Evolutionary conservation across 2,329 filamentous ascomycete species (phyloP), one percentile per base, ranked within the genome.

Genomic region (Dothistroma pini): DNA sequence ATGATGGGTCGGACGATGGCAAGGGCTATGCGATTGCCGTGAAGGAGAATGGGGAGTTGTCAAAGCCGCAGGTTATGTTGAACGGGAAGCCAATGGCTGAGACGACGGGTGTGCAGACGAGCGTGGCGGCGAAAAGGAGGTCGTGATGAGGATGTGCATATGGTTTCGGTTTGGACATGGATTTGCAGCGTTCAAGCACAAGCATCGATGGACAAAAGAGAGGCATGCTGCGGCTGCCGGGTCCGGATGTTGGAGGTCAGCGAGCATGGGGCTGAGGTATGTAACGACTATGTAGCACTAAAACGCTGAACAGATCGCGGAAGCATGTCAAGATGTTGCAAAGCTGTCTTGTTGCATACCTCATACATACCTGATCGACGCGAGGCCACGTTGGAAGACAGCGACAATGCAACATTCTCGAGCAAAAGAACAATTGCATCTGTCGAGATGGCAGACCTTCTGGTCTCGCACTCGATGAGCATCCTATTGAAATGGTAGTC

Each of bases 1-100:
- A 59, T 19, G 49, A 58, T 44, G 72, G 76, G 54, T 74, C 67
- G 69, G 70, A 62, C 14, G 29, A 53, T 16, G 51, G 31, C 7
- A 53, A 53, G 51, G 35, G 51, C 51, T 53, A 53, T 21, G 72
- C 59, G 53, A 22, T 56, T 10, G 48, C 21, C 2, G 38, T 38
- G n/a, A 53, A 57, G 38, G 54, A 44, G 34, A 57, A 57, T 49
- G 58, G 58, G 29, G n/a, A 56, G 19, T 19, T 44, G 1, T 21
- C 41, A 44, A 57, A 49, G 41, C 59, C 54, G 12, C n/a, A 48
- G 49, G 49, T 61, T 19, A 60, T 56, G 53, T 34, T 60, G 11
- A 60, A 60, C 32, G 58, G 58, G 7, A 22, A 60, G 53, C 58
- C 58, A 19, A 34, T 50, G 44, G 35, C 16, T 21, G 22, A 29